Percentiles rank a stretch among this genome's conserved stretches.
Evolutionary conservation across 2,329 filamentous ascomycete species (phyloP).

Genomic region (Ceratocystiopsis brevicomis): DNA sequence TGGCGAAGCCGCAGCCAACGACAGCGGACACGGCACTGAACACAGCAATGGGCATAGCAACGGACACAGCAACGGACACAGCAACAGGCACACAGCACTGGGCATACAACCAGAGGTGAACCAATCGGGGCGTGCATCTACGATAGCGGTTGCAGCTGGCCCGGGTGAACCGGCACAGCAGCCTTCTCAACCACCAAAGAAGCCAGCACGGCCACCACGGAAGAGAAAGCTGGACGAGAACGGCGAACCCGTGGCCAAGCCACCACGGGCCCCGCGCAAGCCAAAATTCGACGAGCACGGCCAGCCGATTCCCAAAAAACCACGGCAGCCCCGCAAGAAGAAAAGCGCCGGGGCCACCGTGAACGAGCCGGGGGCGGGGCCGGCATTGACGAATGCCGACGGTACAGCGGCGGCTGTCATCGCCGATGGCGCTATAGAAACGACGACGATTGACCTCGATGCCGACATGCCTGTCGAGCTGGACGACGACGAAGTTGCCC

Average conservation of each 20-base stretch:
- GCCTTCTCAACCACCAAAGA: too few species aligned
- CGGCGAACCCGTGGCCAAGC: neutral
- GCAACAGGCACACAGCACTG: too few species aligned
- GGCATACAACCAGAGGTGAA: too few species aligned
- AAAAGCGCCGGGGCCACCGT: neutral
- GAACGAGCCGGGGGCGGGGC: neutral
- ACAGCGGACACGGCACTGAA: too few species aligned
- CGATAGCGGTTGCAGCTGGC: too few species aligned
- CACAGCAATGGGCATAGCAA: too few species aligned
- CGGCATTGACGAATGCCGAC: neutral
- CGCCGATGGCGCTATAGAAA: neutral
- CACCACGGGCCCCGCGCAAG: conserved; percentile 1
- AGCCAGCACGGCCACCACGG: too few species aligned
- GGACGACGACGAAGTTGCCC: conserved; percentile 1
- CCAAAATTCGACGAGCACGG: neutral
- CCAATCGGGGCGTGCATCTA: too few species aligned
- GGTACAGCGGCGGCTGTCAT: neutral
- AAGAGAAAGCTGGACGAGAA: too few species aligned
- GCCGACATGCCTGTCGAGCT: neutral
- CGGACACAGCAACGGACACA: too few species aligned
- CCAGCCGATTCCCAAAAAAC: neutral
- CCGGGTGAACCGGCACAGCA: too few species aligned
- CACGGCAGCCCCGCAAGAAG: conserved; percentile 1
- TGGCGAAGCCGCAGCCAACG: too few species aligned
- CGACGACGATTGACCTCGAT: neutral